phyloP scores from a whole-genome alignment of 345 rosid species.

The Limnanthes douglasii region DNA sequence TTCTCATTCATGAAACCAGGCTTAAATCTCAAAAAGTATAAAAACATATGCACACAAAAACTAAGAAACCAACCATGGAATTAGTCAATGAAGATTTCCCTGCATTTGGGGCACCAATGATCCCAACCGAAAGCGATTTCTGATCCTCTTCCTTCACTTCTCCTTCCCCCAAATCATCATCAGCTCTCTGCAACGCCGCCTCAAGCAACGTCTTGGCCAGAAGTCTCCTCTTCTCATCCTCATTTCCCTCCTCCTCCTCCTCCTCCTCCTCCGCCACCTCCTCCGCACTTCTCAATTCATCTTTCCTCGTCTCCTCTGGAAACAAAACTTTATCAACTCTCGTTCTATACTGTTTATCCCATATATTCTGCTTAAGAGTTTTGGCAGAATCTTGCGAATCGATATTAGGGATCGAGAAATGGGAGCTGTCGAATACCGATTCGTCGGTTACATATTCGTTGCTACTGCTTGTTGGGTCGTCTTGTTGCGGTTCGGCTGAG shows the following conservation, averaged over 20 bases:
- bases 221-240: constrained; percentile 28
- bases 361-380: constrained; percentile 22
- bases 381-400: constrained; percentile 5
- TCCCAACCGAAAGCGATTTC: constrained; percentile 80
- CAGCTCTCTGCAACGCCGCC: constrained; percentile 56
- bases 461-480: constrained; percentile 14
- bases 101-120: constrained; percentile 92
- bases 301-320: constrained; percentile 21
- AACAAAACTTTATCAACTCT: constrained; percentile 40
- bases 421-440: constrained; percentile 49
- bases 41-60: not conserved
- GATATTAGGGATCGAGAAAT: constrained; percentile 19
- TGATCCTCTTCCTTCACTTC: constrained; percentile 82
- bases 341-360: constrained; percentile 56
- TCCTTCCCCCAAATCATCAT: constrained; percentile 39
- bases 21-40: too few relatives aligned
- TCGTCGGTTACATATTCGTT: constrained; percentile 19
- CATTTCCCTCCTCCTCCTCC: constrained; percentile 32
- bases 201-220: constrained; percentile 63
- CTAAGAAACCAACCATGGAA: constrained; percentile 36
- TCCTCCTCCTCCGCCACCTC: constrained; percentile 24
- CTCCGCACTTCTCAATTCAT: constrained; percentile 9
- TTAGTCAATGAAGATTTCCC: constrained; percentile 88
- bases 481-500: constrained; percentile 46
- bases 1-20: too few relatives aligned